Base-by-base conservation (phyloP, 106 monocot species). In the Iris macrosiphon region DNA sequence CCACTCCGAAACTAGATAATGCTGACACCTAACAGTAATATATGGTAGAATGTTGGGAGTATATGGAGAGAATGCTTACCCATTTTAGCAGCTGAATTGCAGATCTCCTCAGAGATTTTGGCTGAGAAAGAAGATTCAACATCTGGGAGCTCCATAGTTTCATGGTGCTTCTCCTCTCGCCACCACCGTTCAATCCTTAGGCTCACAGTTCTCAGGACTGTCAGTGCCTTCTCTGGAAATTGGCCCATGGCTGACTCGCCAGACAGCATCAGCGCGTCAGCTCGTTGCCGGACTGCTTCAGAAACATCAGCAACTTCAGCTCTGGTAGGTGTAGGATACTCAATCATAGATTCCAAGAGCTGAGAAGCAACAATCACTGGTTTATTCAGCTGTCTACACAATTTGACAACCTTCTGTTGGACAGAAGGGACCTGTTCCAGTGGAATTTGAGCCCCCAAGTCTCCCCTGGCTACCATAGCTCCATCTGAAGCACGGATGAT, bases 261-360 rank as follows among this genome's bases (percentile, higher is more conserved):
- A 59, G 96, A 98, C 24, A 98, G 83, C 96, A 98, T 98, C 20
- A 98, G 71, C 26, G 96, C 96, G 69, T 98, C 96, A 13, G 96
- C 85, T 32, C 96, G 48, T 65, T 98, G 96, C 38, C 90, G 63
- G 43, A 98, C 90, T 18, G 90, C 96, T 64, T 91, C 96, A 27
- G 96, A 98, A 51, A 98, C 90, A 80, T 98, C 96, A 53, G 90
- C 96, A 65, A 98, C 96, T 52, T 98, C 96, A 61, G 96, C 96
- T 69, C 90, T 79, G 14, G 96, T 98, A 35, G 96, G 96, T 16
- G 91, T 98, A 43, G 96, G 96, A 52, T 91, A 98, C 70, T 98
- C 96, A 26, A 98, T 98, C 96, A 98, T 98, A 6, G 96, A 98
- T 46, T 98, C 96, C 43, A 98, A 77, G 45, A 98, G 70, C 46